Evolutionary conservation across 2,329 filamentous ascomycete species (phyloP).

Genomic region (Raffaelea ambrosiae): DNA sequence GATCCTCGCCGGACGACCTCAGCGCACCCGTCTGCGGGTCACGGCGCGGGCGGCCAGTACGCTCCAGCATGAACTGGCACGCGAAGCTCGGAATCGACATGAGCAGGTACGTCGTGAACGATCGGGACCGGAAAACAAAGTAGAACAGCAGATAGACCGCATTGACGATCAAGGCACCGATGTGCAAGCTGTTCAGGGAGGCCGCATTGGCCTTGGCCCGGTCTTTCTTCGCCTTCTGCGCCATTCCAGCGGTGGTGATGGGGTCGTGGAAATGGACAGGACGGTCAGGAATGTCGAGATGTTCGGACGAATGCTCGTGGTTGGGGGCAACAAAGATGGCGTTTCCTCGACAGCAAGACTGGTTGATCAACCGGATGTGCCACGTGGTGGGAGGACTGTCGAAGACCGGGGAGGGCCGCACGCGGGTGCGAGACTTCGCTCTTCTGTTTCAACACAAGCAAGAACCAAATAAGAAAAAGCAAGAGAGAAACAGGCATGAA

Average conservation of each 20-base stretch:
- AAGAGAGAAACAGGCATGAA: not conserved
- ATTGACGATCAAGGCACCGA: slow-evolving; percentile 66
- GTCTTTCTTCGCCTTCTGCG: slow-evolving; percentile 56
- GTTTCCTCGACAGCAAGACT: no score
- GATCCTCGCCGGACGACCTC: slow-evolving; percentile 73
- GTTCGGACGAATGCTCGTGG: no score
- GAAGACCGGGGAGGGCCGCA: not conserved
- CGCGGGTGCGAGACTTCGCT: not conserved
- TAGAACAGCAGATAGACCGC: slow-evolving; percentile 64
- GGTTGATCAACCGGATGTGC: no score
- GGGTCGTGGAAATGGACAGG: not conserved
- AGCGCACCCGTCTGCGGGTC: slow-evolving; percentile 57
- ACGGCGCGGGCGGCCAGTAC: slow-evolving; percentile 70
- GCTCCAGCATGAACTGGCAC: slow-evolving; percentile 81
- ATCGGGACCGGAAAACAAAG: slow-evolving; percentile 56
- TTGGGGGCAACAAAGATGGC: no score
- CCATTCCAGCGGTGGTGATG: slow-evolving; percentile 31
- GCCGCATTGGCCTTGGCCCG: slow-evolving; percentile 69
- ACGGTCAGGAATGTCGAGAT: no score
- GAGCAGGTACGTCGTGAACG: slow-evolving; percentile 58
- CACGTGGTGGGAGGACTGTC: no score
- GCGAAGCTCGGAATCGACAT: slow-evolving; percentile 66
- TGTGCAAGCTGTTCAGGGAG: slow-evolving; percentile 72
- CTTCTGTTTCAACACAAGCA: no score
- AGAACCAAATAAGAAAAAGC: not conserved